Evolutionary conservation across 225 moss, liverwort and hornwort genomes (phyloP).

Genomic region (Marchantia polymorpha): DNA sequence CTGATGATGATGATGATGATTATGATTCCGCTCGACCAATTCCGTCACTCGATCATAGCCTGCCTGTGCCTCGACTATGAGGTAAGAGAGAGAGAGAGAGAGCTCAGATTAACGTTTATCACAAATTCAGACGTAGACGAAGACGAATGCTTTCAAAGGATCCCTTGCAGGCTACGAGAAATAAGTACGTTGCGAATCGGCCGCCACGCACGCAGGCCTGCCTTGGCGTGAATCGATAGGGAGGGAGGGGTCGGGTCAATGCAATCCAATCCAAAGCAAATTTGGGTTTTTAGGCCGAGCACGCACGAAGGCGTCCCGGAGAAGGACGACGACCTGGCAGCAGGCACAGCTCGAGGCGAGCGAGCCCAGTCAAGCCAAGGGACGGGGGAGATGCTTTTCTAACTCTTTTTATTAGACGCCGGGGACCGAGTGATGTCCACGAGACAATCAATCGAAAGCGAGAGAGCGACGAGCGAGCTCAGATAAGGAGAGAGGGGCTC

Average conservation of each 20-base stretch:
- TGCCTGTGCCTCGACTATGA: background rate
- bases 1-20: background rate
- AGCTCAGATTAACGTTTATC: background rate
- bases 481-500: background rate
- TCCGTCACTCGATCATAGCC: background rate
- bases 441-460: background rate
- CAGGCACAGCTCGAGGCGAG: background rate
- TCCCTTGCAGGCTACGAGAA: background rate
- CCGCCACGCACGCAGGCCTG: background rate
- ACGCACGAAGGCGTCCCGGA: no score
- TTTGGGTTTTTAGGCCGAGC: background rate
- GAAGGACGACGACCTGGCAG: background rate
- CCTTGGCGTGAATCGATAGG: background rate
- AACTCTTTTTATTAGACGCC: background rate
- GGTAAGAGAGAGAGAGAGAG: no score
- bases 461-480: background rate
- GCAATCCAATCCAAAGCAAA: background rate
- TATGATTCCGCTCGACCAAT: background rate
- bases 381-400: background rate
- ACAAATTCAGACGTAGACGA: background rate
- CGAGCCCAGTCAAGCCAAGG: constrained; percentile 10
- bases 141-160: background rate
- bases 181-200: background rate
- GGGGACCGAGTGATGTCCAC: background rate
- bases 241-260: background rate